Evolutionary conservation across 768 basidiomycete species (phyloP).

Genomic region (Pilatotrama ljubarskyi): DNA sequence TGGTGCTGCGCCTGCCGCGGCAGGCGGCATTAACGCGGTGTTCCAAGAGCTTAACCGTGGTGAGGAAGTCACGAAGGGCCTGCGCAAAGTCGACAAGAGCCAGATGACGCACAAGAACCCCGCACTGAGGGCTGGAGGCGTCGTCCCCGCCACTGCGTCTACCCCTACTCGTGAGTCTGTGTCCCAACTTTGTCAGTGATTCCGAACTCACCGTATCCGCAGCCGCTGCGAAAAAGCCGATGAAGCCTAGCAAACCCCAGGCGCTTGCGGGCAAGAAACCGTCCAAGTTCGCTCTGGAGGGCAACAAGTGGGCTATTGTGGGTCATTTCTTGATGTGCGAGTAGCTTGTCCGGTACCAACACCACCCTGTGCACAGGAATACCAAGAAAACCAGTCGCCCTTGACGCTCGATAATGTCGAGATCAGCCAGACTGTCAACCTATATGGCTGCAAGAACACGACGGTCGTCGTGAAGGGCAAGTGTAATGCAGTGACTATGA

Average conservation of each 20-base stretch:
- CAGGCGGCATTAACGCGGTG: conserved; percentile 67
- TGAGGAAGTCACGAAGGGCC: conserved; percentile 82
- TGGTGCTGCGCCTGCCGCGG: conserved; percentile 37
- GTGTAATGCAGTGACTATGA: conserved; percentile 88
- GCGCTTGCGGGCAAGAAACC: conserved; percentile 89
- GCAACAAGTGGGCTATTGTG: conserved; percentile 93
- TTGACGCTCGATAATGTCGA: conserved; percentile 76
- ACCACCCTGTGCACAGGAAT: conserved; percentile 78
- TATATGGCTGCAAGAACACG: conserved; percentile 88
- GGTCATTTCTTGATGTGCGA: too few species aligned
- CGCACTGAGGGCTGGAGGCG: conserved; percentile 57
- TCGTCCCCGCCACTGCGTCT: conserved; percentile 45
- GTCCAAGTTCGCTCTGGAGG: conserved; percentile 83
- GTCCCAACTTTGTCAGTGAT: not conserved
- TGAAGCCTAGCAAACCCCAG: conserved; percentile 83
- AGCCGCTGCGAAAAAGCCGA: conserved; percentile 56
- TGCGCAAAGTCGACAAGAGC: conserved; percentile 93
- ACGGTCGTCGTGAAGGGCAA: conserved; percentile 89
- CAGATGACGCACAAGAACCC: conserved; percentile 99
- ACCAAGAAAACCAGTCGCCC: conserved; percentile 77
- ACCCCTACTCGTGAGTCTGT: conserved; percentile 17
- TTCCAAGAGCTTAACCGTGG: conserved; percentile 92
- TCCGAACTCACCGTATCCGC: not conserved
- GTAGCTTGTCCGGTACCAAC: too few species aligned
- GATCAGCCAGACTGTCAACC: conserved; percentile 80